phyloP scores from a whole-genome alignment of 805 yeast genomes.

The Cyberlindnera euphorbiae region DNA sequence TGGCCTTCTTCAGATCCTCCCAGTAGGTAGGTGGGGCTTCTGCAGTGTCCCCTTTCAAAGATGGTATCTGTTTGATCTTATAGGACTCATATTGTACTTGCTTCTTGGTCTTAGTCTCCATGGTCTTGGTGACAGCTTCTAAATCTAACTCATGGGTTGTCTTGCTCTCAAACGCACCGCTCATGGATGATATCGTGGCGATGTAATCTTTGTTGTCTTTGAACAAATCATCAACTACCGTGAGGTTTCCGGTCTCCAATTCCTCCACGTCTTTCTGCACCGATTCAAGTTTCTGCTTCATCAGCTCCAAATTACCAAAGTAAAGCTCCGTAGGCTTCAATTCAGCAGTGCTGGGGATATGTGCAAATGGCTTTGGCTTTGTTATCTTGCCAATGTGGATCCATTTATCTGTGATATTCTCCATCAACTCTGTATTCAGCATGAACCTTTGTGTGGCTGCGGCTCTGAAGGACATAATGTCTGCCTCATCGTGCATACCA shows the following conservation, averaged over 20 bases:
- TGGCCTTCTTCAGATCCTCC: conserved; percentile 18
- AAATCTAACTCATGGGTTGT: conserved; percentile 1
- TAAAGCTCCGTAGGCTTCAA: conserved; percentile 19
- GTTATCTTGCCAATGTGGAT: conserved; percentile 41
- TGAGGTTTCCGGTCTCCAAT: conserved; percentile 6
- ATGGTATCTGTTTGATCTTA: conserved; percentile 11
- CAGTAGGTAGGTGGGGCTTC: conserved; percentile 25
- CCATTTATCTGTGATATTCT: conserved; percentile 42
- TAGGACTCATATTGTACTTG: conserved; percentile 4
- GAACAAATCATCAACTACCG: conserved; percentile 3
- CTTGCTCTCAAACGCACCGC: conserved; percentile 8
- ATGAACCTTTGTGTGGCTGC: conserved; percentile 42
- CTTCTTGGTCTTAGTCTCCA: conserved; percentile 6
- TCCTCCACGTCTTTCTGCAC: conserved; percentile 19
- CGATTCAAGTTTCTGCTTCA: conserved; percentile 20
- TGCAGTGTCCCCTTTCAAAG: conserved; percentile 13
- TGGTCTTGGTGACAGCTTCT: conserved; percentile 5
- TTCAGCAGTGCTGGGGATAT: conserved; percentile 13
- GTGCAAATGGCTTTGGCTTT: conserved; percentile 33
- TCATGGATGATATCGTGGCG: conserved; percentile 8
- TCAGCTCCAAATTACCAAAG: conserved; percentile 21
- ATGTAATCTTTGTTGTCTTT: conserved; percentile 5
- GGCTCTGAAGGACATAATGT: conserved; percentile 42
- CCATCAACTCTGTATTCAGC: conserved; percentile 45
- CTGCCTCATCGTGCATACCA: conserved; percentile 47